Base-by-base conservation (phyloP, 1,139 yeast genomes). In the Scheffersomyces illinoinensis region DNA sequence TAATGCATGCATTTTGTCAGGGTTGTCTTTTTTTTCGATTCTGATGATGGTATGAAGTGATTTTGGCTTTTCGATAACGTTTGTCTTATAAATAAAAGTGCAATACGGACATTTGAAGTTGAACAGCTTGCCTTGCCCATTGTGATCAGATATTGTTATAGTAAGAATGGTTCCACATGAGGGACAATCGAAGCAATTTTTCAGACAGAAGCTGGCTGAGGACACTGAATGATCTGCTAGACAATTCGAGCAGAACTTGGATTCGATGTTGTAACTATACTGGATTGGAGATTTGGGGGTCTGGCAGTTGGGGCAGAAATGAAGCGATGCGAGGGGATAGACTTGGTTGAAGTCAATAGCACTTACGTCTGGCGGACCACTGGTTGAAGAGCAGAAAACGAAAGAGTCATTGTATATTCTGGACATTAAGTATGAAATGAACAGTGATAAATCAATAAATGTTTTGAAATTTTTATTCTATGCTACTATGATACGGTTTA, bases 121-220 rank as follows among this genome's bases (percentile, higher is more conserved):
- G 64, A 80, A 79, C 50, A 69, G 61, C 62, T 79, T 80, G 1
- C 81, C 82, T 20, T 62, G 58, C 2, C 58, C 54, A 17, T 55
- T 54, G 20, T 62, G 66, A 61, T 76, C 75, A 5, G 64, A 58
- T 14, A 76, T 69, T 4, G 69, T 61, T 4, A 79, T 71, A 0
- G 68, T 55, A 5, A 79, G 61, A 53, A 71, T 67, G 0, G 78
- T 64, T 3, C 63, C 56, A 63, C 84, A 80, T 14, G 60, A 52
- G 0, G 84, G 84, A 60, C 84, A 80, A 23, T 66, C 69, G 60
- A 79, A 79, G 62, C 84, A 80, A 62, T 76, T 79, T 58, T 72
- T 75, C 12, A 70, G 60, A 62, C 83, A 80, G 57, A 69, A 64
- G 1, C 63, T 63, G 18, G 67, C 58, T 17, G 72, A 58, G 6